Conservation (phyloP, 768 basidiomycete genomes). For the Boletus rubescentipes region DNA sequence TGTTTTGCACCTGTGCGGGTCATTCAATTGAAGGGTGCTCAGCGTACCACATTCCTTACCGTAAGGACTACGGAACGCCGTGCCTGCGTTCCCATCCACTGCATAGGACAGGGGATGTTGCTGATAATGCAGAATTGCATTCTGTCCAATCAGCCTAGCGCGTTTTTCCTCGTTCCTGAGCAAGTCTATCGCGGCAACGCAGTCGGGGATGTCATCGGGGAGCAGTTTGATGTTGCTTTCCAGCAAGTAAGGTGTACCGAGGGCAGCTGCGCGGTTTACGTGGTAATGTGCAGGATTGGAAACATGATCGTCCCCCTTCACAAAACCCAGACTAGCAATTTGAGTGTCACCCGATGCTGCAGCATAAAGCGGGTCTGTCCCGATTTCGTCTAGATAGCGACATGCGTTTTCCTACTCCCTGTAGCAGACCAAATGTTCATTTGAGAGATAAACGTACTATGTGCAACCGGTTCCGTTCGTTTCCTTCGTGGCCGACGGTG, state of each 20-base stretch:
- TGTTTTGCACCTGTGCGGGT: slow-evolving; percentile 18
- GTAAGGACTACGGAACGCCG: slow-evolving; percentile 49
- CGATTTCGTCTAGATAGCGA: slow-evolving; percentile 41
- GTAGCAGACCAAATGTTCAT: not conserved
- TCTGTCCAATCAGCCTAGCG: slow-evolving; percentile 33
- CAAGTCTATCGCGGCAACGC: slow-evolving; percentile 37
- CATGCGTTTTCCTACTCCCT: slow-evolving; percentile 44
- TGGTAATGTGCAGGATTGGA: not conserved
- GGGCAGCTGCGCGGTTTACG: slow-evolving; percentile 40
- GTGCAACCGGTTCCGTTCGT: slow-evolving; percentile 54
- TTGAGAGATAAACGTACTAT: slow-evolving; percentile 44
- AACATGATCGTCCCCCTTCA: slow-evolving; percentile 1
- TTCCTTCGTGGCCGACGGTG: slow-evolving; percentile 57
- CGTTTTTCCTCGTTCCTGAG: slow-evolving; percentile 42
- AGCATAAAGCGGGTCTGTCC: not conserved
- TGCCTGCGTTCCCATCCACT: slow-evolving; percentile 51
- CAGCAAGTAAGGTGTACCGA: slow-evolving; percentile 45
- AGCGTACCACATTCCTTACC: slow-evolving; percentile 33
- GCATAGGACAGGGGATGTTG: slow-evolving; percentile 49
- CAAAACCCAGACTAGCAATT: slow-evolving; percentile 1
- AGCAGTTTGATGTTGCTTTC: slow-evolving; percentile 52
- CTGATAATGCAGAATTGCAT: slow-evolving; percentile 39
- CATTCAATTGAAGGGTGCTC: slow-evolving; percentile 19
- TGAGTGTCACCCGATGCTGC: not conserved
- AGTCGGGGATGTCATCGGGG: slow-evolving; percentile 29